Conservation (phyloP, 768 basidiomycete species). For the Suillus sp. region DNA sequence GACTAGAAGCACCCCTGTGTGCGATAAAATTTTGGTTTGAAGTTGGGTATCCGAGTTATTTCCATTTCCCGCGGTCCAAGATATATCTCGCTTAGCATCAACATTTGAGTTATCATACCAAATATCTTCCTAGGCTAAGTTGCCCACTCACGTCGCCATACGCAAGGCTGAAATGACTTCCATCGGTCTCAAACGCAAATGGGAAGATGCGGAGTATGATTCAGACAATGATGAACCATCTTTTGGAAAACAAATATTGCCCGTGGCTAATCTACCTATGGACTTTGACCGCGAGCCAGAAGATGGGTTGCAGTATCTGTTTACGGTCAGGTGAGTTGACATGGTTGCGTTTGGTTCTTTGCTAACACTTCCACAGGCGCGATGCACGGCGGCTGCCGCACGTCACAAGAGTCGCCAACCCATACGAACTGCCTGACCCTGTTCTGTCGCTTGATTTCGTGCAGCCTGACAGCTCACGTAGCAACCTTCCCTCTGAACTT, state of each 20-base stretch:
- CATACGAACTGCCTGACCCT: slow-evolving; percentile 50
- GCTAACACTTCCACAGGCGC: slow-evolving; percentile 48
- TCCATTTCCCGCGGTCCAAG: slow-evolving; percentile 3
- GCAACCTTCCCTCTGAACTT: slow-evolving; percentile 57
- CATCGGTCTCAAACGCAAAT: slow-evolving; percentile 55
- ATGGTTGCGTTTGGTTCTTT: slow-evolving; percentile 14
- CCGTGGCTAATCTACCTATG: slow-evolving; percentile 77
- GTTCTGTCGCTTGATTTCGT: slow-evolving; percentile 14
- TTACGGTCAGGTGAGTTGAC: slow-evolving; percentile 67
- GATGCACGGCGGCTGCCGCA: slow-evolving; percentile 69
- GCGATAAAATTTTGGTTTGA: neutral
- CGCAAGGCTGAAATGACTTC: slow-evolving; percentile 1
- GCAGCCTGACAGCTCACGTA: slow-evolving; percentile 30
- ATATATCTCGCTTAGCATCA: neutral
- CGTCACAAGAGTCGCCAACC: slow-evolving; percentile 66
- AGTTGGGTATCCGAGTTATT: slow-evolving; percentile 5
- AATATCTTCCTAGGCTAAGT: slow-evolving; percentile 2
- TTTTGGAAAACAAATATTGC: slow-evolving; percentile 71
- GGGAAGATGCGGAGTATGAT: slow-evolving; percentile 45
- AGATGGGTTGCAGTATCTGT: slow-evolving; percentile 81
- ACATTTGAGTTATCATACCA: neutral
- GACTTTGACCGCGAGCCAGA: slow-evolving; percentile 65
- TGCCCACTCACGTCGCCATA: neutral
- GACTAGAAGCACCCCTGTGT: slow-evolving; percentile 2
- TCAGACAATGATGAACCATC: slow-evolving; percentile 63